These are phyloP conservation scores for Albifimbria verrucaria DNA, from an alignment of 2,329 filamentous ascomycete species.

Conservation along the genomic window DNA sequence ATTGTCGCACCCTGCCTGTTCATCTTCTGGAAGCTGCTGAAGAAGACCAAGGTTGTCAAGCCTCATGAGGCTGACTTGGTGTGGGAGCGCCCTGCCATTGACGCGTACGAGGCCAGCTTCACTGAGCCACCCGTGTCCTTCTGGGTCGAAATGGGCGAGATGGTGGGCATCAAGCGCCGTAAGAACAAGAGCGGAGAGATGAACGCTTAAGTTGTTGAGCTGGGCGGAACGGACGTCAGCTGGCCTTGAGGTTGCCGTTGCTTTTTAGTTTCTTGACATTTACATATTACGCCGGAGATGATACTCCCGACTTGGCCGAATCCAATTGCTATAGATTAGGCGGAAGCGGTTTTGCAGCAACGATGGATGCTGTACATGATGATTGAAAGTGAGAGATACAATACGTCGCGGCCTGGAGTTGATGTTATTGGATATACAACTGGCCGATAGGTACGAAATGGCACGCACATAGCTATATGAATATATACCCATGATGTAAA, in stretches of 20 bases:
- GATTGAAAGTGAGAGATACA: too few species aligned
- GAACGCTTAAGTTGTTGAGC: slow-evolving; percentile 5
- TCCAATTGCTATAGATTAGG: background rate
- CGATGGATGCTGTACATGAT: background rate
- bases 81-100: slow-evolving; percentile 58
- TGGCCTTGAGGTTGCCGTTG: background rate
- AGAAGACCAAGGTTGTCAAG: slow-evolving; percentile 52
- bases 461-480: too few species aligned
- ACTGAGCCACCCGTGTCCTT: slow-evolving; percentile 46
- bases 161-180: slow-evolving; percentile 34
- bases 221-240: background rate
- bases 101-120: slow-evolving; percentile 54
- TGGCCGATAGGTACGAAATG: too few species aligned
- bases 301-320: background rate
- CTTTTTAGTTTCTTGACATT: background rate
- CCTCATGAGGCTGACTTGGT: slow-evolving; percentile 56
- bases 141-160: slow-evolving; percentile 49
- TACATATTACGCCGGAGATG: background rate
- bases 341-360: background rate
- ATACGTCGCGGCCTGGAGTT: background rate
- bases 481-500: too few species aligned
- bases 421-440: too few species aligned
- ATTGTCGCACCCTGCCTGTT: slow-evolving; percentile 52
- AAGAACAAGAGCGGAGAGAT: slow-evolving; percentile 15
- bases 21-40: slow-evolving; percentile 60